Base-by-base conservation (phyloP, 352 stramenopile genomes). In the Paralagenidium karlingii region DNA sequence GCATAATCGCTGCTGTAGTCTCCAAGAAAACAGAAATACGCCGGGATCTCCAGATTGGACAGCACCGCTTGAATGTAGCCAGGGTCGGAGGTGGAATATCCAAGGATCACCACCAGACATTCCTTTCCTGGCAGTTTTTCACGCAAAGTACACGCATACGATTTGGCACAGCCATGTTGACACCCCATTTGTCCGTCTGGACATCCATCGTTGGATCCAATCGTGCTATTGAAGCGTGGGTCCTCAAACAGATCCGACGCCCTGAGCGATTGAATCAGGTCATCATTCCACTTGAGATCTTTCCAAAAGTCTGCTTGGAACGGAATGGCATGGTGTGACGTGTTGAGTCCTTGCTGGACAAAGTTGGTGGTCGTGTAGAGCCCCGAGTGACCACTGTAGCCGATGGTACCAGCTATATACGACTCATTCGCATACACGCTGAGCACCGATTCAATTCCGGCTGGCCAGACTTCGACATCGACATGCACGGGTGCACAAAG, bases 21-120 rank as follows among this genome's bases (percentile, higher is more conserved):
- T 0, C 63, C 63, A 15, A 76, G 29, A 32, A 79, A 82, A 45
- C 65, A 82, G 25, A 82, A 78, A 51, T 80, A 82, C 0, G 68
- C 60, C 3, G 66, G 66, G 8, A 82, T 59, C 6, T 49, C 42
- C 8, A 67, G 28, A 50, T 80, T 82, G 12, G 49, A 43, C n/a
- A 80, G 28, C 13, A 64, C 42, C 0, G 65, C 50, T 34, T 74
- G 61, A 18, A 76, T 50, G 20, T 66, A 82, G 3, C 30, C 30
- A 36, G 8, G 22, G 0, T 55, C 65, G 2, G 47, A 47, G 19
- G 77, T 63, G 24, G 56, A 76, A 34, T 53, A 51, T 60, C 74
- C 74, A 41, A 82, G 52, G 5, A 51, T 40, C 15, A 82, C 33
- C 1, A 76, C 45, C 16, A 80, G 30, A 19, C 63, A 82, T 3